Base-by-base conservation (phyloP, 1,284 basidiomycete species). In the Ceratobasidium sp. region DNA sequence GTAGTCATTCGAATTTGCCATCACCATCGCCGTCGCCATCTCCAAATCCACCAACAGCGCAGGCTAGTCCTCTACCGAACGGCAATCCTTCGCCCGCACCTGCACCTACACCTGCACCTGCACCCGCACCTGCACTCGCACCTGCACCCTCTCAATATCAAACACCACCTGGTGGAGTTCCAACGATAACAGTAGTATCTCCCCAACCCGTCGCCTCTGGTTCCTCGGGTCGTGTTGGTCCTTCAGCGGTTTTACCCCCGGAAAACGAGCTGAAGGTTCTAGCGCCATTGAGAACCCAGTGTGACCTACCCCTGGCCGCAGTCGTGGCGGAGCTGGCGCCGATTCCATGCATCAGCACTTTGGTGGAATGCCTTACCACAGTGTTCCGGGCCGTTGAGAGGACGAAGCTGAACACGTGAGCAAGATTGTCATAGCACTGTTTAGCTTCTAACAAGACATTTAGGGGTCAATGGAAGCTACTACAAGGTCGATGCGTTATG, bases 401-500 rank as follows among this genome's bases (percentile, higher is more conserved):
- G 29, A n/a, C 68, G 7, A 43, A 31, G 13, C 56, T 71, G 14
- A 71, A 71, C 31, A 71, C 29, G 68, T 61, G 14, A 61, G 68
- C 22, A 51, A 51, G 2, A 51, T 61, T 27, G 4, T 7, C 22
- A 19, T 31, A 5, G 24, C 6, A 13, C 4, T 3, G 11, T 22
- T 51, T 34, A 1, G 31, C 22, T 16, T 14, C 37, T 61, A 31
- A 61, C n/a, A 19, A 41, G 19, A 19, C 5, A 14, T 11, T 4
- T 31, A 68, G 65, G 37, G 58, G 41, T 9, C 58, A 61, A 34
- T 74, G 72, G 72, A 74, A 58, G 61, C 31, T 74, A 34, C 51
- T 74, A 9, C 49, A 74, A 43, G 72, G 72, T 27, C 72, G 72
- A 22, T 74, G 72, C 31, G 72, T 74, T 24, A 74, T 74, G 72